A percentile compares a stretch with the other conserved stretches of the same genome.
These are phyloP conservation scores for Pichia sp. DNA, from an alignment of 1,139 yeast genomes.

Conservation along the genomic window DNA sequence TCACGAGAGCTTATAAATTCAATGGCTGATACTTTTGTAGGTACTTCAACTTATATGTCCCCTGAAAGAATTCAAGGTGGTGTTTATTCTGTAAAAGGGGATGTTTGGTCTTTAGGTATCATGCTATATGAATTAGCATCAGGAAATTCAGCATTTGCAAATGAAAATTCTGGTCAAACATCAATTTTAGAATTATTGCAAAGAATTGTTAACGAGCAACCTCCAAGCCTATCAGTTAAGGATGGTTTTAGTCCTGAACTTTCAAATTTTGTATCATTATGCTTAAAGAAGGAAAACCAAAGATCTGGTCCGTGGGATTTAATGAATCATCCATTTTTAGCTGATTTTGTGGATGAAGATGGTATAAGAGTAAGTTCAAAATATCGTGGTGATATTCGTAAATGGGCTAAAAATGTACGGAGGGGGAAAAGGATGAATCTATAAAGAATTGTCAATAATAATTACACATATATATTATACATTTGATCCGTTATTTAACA, in stretches of 20 bases:
- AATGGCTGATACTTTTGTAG: conserved; percentile 93
- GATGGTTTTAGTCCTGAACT: conserved; percentile 40
- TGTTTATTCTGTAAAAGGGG: conserved; percentile 85
- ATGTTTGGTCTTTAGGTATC: conserved; percentile 93
- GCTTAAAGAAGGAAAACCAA: conserved; percentile 60
- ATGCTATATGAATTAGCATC: conserved; percentile 84
- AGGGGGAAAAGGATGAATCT: conserved; percentile 30
- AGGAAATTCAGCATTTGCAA: conserved; percentile 63
- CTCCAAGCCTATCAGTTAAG: conserved; percentile 55
- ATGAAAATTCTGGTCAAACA: conserved; percentile 33
- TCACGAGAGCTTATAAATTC: conserved; percentile 86
- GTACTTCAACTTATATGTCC: conserved; percentile 96
- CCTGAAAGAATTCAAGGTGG: conserved; percentile 97
- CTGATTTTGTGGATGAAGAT: conserved; percentile 23
- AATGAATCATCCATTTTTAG: conserved; percentile 28
- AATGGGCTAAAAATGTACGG: conserved; percentile 31
- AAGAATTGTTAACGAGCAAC: conserved; percentile 86
- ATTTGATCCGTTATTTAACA: not conserved
- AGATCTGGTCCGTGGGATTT: conserved; percentile 37
- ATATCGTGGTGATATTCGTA: conserved; percentile 25
- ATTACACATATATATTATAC: not conserved
- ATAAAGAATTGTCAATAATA: conserved; percentile 2
- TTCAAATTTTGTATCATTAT: conserved; percentile 58
- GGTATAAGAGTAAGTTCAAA: conserved; percentile 20
- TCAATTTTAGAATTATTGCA: conserved; percentile 88